Base-by-base conservation (phyloP, 2,329 filamentous ascomycete genomes). In the Clarireedia paspali region DNA sequence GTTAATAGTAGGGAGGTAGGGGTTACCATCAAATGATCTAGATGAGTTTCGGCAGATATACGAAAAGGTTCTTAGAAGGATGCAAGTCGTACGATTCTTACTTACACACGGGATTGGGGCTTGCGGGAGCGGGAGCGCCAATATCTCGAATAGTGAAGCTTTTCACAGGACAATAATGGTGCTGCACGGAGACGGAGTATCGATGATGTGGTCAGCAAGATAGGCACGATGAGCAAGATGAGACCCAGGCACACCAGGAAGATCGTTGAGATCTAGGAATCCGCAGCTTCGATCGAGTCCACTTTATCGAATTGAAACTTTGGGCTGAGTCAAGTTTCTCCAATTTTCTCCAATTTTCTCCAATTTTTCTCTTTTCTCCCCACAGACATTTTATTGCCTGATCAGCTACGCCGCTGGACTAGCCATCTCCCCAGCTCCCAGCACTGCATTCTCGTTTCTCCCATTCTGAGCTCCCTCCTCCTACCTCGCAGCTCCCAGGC, bases 1-100 rank as follows among this genome's bases (percentile, higher is more conserved):
- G 20, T 48, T 38, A 27, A 14, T 26, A 10, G 17, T 23, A 23
- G 17, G 49, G 23, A 49, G 10, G 14, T 24, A 40, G 26, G 51
- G 44, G 5, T 36, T 42, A 46, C 14, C 23, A 54, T 20, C 20
- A n/a, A 20, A 42, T 54, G 45, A 49, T 42, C 52, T 42, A 54
- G 47, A 20, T 49, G 36, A 20, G 23, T 30, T 34, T 53, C 44
- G 34, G 44, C 20, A 40, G 51, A 42, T 40, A 27, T 40, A 45
- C 34, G 24, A n/a, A 49, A 42, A 36, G 47, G 24, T 54, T 49
- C 34, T 17, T 49, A 39, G 47, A 54, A 26, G 26, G 52, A 36
- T 17, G 38, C 10, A 42, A 54, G 34, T 54, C 52, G 52, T 54
- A 54, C 26, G 52, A 54, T 54, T 49, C 27, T 54, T 36, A 6